Evolutionary conservation across 2,329 filamentous ascomycete genomes (phyloP), one percentile per base, ranked within the genome.

Genomic region (Ophiostoma ips): DNA sequence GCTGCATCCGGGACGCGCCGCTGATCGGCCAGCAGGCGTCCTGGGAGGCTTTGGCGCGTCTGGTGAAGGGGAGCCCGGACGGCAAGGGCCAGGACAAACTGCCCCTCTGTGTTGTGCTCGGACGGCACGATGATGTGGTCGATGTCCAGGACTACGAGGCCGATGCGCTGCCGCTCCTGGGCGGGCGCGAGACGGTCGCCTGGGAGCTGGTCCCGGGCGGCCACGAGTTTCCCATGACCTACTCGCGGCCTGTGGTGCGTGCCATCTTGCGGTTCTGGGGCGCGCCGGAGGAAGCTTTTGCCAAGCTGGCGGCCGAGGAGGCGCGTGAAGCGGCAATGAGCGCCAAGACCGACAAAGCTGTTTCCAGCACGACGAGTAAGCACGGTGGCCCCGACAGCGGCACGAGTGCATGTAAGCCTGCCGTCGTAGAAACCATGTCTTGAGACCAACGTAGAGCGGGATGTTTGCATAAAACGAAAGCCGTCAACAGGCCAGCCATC

Each of bases 141-240:
- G 64, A 75, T 53, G 61, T 61, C n/a, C 63, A 64, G 2, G 69
- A 73, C 46, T 78, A 77, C 56, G 62, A 62, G 45, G 59, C 62
- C 28, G 72, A 77, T 40, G 74, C 67, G 3, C 61, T 76, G 50
- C 70, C 71, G 18, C 62, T 78, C 16, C 58, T 75, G 37, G 74
- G 38, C 38, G 38, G 73, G 7, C 28, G 63, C 46, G 66, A 68
- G 0, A 67, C 67, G 13, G 68, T 79, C 7, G 62, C 64, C 38
- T 78, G 75, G 70, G 68, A 64, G 33, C 60, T 74, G 11, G 63
- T 81, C 1, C 68, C 70, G 0, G 76, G 75, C 1, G 71, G 69
- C 1, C 78, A 82, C 57, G 77, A 82, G 55, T 81, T 81, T 56
- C 75, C 78, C 15, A 79, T 80, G 66, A 77, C 75, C n/a, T 68